These are phyloP conservation scores for Hericium erinaceus DNA, from an alignment of 768 basidiomycete genomes.

Conservation along the genomic window DNA sequence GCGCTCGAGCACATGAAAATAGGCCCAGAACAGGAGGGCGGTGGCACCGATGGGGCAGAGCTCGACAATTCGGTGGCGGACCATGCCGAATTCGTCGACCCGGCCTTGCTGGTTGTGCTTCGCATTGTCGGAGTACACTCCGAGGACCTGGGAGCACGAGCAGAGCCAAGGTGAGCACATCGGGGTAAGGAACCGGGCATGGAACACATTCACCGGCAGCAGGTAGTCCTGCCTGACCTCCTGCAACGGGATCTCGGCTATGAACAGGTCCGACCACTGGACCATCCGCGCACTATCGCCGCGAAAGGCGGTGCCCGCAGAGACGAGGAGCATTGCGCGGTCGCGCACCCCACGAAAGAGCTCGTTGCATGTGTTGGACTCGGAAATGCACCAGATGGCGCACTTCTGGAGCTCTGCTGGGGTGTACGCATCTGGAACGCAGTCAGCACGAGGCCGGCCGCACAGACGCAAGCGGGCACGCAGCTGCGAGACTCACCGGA, in stretches of 20 bases:
- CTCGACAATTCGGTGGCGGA: constrained; percentile 21
- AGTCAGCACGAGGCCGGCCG: too few species aligned
- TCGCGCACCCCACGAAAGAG: background rate
- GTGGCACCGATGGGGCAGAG: constrained; percentile 23
- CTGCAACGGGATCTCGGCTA: too few species aligned
- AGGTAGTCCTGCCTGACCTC: too few species aligned
- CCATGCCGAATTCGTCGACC: constrained; percentile 23
- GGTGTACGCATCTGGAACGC: background rate
- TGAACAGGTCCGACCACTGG: too few species aligned
- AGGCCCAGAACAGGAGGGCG: constrained; percentile 19
- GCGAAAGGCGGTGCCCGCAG: too few species aligned
- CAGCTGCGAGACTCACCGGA: background rate
- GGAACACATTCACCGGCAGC: too few species aligned
- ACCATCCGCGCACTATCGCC: too few species aligned
- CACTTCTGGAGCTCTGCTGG: background rate
- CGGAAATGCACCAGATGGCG: background rate
- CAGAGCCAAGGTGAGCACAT: too few species aligned
- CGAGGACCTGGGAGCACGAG: constrained; percentile 17
- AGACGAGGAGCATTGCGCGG: background rate
- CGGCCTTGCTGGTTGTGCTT: constrained; percentile 25
- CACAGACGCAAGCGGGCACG: too few species aligned
- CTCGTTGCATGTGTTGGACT: background rate
- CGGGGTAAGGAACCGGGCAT: too few species aligned
- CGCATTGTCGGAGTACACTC: constrained; percentile 20
- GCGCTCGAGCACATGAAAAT: constrained; percentile 21